These are phyloP conservation scores for Raffaelea albimanens DNA, from an alignment of 2,329 filamentous ascomycete species.

Conservation along the genomic window DNA sequence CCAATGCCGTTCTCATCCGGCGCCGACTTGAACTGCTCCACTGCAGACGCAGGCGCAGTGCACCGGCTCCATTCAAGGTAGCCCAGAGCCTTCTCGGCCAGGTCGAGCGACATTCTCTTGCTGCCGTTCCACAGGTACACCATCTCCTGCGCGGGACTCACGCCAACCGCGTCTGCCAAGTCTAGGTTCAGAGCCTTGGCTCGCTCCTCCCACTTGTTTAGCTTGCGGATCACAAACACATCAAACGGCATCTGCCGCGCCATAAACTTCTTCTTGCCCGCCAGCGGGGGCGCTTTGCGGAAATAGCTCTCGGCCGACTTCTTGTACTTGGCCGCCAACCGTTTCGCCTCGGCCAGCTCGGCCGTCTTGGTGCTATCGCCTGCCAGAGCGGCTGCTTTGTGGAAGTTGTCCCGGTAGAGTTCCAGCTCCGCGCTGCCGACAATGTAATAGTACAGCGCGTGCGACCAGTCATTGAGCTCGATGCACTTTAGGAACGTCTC, in stretches of 20 bases:
- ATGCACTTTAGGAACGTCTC: slow-evolving; percentile 65
- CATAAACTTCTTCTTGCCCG: slow-evolving; percentile 85
- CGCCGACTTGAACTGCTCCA: slow-evolving; percentile 38
- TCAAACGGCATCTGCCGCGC: slow-evolving; percentile 84
- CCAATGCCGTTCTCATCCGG: slow-evolving; percentile 55
- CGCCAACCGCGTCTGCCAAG: slow-evolving; percentile 70
- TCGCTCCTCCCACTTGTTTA: slow-evolving; percentile 79
- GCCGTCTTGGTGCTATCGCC: slow-evolving; percentile 18
- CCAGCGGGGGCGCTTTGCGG: slow-evolving; percentile 59
- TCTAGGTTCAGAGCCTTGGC: slow-evolving; percentile 57
- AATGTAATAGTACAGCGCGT: slow-evolving; percentile 82
- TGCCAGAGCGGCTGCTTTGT: slow-evolving; percentile 20
- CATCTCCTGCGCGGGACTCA: slow-evolving; percentile 82
- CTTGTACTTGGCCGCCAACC: slow-evolving; percentile 43
- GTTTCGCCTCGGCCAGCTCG: slow-evolving; percentile 8
- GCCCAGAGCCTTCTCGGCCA: slow-evolving; percentile 54
- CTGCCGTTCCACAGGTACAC: slow-evolving; percentile 87
- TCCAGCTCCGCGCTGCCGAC: slow-evolving; percentile 71
- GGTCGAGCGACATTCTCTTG: slow-evolving; percentile 62
- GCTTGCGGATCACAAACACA: slow-evolving; percentile 70
- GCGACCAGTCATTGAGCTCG: slow-evolving; percentile 84
- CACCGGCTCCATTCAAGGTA: slow-evolving; percentile 59
- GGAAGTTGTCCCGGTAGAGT: slow-evolving; percentile 59
- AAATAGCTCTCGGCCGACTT: slow-evolving; percentile 60
- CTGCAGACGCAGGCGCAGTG: slow-evolving; percentile 31